Conservation (phyloP, 805 yeast genomes). For the Jamesozyma spencerorum region DNA sequence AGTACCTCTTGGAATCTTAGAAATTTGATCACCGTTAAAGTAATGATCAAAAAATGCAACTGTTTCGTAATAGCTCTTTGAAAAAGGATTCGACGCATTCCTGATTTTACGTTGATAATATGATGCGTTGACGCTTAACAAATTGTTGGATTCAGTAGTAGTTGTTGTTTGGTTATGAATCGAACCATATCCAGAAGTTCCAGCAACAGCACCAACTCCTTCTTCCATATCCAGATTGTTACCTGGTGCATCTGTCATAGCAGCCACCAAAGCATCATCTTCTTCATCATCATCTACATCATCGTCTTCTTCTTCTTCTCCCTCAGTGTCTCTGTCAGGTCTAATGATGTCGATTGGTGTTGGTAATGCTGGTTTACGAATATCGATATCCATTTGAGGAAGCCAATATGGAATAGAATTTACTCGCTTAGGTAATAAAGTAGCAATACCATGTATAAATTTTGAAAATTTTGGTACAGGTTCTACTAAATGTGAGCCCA, state of each 20-base stretch:
- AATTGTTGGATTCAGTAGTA: constrained; percentile 2
- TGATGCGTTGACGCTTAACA: constrained; percentile 26
- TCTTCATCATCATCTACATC: constrained; percentile 30
- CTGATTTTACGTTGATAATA: constrained; percentile 21
- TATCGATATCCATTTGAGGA: constrained; percentile 94
- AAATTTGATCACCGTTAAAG: constrained; percentile 40
- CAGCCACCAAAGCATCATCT: constrained; percentile 25
- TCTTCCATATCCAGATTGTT: constrained; percentile 66
- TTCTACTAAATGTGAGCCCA: constrained; percentile 87
- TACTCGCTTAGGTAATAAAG: constrained; percentile 77
- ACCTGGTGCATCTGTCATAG: constrained; percentile 35
- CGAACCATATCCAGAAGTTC: constrained; percentile 37
- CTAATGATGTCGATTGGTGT: constrained; percentile 38
- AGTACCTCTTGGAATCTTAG: constrained; percentile 57
- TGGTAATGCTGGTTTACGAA: constrained; percentile 65
- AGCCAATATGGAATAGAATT: constrained; percentile 91
- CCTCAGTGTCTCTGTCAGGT: constrained; percentile 17
- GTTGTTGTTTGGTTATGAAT: constrained; percentile 10
- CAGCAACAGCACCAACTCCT: constrained; percentile 29
- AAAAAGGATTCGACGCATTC: constrained; percentile 14
- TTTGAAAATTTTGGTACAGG: constrained; percentile 97
- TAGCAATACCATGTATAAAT: constrained; percentile 93
- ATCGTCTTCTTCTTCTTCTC: constrained; percentile 26
- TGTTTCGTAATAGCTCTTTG: constrained; percentile 16
- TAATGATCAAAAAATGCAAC: constrained; percentile 34